These are phyloP conservation scores for Naganishia onofrii DNA, from an alignment of 768 basidiomycete species.

Conservation along the genomic window DNA sequence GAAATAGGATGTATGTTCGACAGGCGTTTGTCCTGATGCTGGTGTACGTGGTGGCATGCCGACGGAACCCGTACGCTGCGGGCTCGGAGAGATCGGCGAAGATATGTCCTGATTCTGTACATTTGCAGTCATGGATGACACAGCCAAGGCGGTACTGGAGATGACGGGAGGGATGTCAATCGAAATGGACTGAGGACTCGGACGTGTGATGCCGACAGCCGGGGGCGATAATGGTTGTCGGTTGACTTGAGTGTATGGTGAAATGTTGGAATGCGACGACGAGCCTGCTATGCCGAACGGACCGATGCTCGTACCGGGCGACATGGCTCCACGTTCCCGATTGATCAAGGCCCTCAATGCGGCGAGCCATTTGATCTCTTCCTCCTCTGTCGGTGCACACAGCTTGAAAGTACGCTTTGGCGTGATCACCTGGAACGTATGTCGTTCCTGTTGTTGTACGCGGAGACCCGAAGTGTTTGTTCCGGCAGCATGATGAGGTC, in stretches of 20 bases:
- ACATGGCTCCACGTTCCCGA: conserved; percentile 52
- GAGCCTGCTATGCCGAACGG: background rate
- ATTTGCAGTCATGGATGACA: background rate
- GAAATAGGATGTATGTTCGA: conserved; percentile 10
- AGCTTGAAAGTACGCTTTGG: conserved; percentile 84
- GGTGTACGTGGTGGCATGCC: background rate
- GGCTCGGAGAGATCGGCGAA: background rate
- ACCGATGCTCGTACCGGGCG: conserved; percentile 4
- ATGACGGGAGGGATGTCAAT: conserved; percentile 5
- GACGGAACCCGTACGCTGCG: background rate
- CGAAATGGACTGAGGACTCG: conserved; percentile 8
- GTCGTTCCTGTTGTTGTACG: conserved; percentile 46
- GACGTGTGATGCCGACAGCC: conserved; percentile 5
- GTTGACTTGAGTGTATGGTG: background rate
- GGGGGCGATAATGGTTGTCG: conserved; percentile 15
- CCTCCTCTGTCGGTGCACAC: conserved; percentile 93
- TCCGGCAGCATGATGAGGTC: background rate
- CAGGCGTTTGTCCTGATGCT: background rate
- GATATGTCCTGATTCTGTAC: background rate
- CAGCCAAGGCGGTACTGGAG: background rate
- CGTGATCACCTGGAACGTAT: conserved; percentile 92
- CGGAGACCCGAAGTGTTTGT: background rate
- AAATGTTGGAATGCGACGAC: conserved; percentile 19
- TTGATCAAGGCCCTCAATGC: conserved; percentile 83
- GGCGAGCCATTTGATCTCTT: conserved; percentile 97